Evolutionary conservation across 306 rosid species (phyloP).

Genomic region (Prunus campanulata): DNA sequence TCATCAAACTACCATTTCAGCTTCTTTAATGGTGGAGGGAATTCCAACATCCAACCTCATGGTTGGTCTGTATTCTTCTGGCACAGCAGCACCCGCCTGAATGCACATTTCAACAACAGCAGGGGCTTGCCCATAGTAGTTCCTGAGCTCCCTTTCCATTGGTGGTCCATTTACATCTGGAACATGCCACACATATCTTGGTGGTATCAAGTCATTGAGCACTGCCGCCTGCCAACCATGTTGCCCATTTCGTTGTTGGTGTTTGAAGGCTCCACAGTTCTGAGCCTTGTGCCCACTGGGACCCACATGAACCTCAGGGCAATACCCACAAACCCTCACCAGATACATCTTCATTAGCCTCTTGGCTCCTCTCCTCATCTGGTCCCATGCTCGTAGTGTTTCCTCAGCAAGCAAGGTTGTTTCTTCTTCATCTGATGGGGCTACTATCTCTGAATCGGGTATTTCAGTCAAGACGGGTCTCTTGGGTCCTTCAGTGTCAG

Average conservation of each 20-base stretch:
- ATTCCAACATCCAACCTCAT: slow-evolving; percentile 94
- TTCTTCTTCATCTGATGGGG: slow-evolving; percentile 48
- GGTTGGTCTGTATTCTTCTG: slow-evolving; percentile 73
- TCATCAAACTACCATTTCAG: slow-evolving; percentile 90
- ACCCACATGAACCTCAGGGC: slow-evolving; percentile 91
- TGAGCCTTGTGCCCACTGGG: slow-evolving; percentile 84
- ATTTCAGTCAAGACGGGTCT: slow-evolving; percentile 56
- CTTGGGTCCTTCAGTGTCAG: slow-evolving; percentile 37
- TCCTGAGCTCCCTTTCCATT: slow-evolving; percentile 66
- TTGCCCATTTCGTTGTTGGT: slow-evolving; percentile 97
- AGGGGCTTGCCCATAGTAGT: slow-evolving; percentile 86
- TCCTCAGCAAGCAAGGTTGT: slow-evolving; percentile 59
- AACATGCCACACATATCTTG: slow-evolving; percentile 96
- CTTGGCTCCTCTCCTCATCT: slow-evolving; percentile 73
- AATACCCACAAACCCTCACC: slow-evolving; percentile 92
- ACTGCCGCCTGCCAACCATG: slow-evolving; percentile 94
- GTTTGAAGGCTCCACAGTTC: slow-evolving; percentile 89
- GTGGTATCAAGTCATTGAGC: slow-evolving; percentile 85
- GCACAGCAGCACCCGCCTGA: slow-evolving; percentile 87
- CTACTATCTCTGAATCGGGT: slow-evolving; percentile 53
- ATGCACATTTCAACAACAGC: slow-evolving; percentile 86
- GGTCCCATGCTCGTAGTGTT: slow-evolving; percentile 76
- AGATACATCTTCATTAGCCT: slow-evolving; percentile 73
- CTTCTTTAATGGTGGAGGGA: slow-evolving; percentile 67
- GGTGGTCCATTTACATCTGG: slow-evolving; percentile 80